Percentiles rank a stretch among this genome's conserved stretches.
Conservation (phyloP, 2,329 filamentous ascomycete genomes). For the Periconia digitata region DNA sequence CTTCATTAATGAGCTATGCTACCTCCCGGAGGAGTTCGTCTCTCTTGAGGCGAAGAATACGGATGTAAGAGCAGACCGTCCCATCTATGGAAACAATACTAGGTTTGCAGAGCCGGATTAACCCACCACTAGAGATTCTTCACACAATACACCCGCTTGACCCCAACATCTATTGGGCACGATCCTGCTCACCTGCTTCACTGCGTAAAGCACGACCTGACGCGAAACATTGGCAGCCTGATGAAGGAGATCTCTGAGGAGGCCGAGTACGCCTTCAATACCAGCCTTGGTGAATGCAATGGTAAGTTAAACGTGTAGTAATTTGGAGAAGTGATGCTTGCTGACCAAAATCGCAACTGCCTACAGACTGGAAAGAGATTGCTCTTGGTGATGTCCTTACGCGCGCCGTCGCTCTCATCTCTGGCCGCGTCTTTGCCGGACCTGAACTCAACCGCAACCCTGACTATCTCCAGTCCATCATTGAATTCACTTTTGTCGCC, state of each 20-base stretch:
- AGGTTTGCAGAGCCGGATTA: neutral
- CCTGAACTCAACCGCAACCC: slow-evolving; percentile 9
- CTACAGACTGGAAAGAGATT: slow-evolving; percentile 8
- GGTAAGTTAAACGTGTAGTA: neutral
- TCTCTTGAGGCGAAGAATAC: neutral
- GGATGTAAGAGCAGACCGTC: neutral
- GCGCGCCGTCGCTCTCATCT: slow-evolving; percentile 13
- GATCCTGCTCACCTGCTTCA: neutral
- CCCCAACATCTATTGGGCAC: neutral
- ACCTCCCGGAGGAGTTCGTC: neutral
- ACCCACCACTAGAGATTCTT: neutral
- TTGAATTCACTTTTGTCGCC: slow-evolving; percentile 9
- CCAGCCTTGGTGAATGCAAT: slow-evolving; percentile 1
- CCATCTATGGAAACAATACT: neutral
- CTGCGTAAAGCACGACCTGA: slow-evolving; percentile 1
- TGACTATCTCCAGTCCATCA: slow-evolving; percentile 7
- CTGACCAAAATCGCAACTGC: slow-evolving; percentile 2
- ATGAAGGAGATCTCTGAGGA: neutral
- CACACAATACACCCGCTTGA: neutral
- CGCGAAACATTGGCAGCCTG: neutral
- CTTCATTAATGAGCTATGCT: neutral
- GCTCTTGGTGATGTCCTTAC: slow-evolving; percentile 7
- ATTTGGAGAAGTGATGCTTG: neutral
- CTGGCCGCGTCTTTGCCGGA: slow-evolving; percentile 14
- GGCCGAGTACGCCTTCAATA: slow-evolving; percentile 1